phyloP scores from a whole-genome alignment of 495 filamentous ascomycete genomes.

The Parathielavia appendiculata region DNA sequence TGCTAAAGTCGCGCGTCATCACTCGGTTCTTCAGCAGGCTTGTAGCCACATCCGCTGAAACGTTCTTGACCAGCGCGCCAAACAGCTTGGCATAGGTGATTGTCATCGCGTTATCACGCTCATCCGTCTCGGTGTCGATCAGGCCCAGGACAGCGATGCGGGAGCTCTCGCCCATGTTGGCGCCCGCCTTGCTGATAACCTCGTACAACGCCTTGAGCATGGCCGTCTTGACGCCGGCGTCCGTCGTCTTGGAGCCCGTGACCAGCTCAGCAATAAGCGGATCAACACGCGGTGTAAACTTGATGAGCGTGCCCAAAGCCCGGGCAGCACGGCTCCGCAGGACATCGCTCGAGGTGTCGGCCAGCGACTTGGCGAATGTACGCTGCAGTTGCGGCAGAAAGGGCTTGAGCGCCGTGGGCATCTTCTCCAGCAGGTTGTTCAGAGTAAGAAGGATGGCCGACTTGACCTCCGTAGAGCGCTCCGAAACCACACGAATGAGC shows the following conservation, averaged over 20 bases:
- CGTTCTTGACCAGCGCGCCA: constrained; percentile 78
- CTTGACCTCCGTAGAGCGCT: constrained; percentile 91
- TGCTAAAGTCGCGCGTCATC: constrained; percentile 62
- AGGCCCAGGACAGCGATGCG: constrained; percentile 73
- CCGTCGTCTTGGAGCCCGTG: constrained; percentile 83
- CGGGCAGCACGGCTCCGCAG: constrained; percentile 87
- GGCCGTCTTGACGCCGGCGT: constrained; percentile 83
- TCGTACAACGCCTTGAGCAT: constrained; percentile 98
- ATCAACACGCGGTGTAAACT: constrained; percentile 91
- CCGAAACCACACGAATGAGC: constrained; percentile 92
- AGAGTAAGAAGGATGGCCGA: constrained; percentile 89
- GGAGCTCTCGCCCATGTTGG: constrained; percentile 89
- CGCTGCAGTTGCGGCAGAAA: constrained; percentile 95
- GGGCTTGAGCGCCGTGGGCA: constrained; percentile 89
- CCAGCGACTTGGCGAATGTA: constrained; percentile 92
- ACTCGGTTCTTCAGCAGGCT: constrained; percentile 76
- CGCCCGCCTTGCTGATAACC: constrained; percentile 88
- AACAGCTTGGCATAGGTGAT: constrained; percentile 87
- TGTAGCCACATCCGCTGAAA: constrained; percentile 60
- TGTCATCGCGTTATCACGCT: constrained; percentile 66
- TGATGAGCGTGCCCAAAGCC: constrained; percentile 91
- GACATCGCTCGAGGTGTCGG: constrained; percentile 86
- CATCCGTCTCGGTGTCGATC: constrained; percentile 78
- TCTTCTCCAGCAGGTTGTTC: constrained; percentile 94
- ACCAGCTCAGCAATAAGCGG: constrained; percentile 82